Evolutionary conservation across 768 basidiomycete species (phyloP).

Genomic region (Dictyophora rubrovolvata): DNA sequence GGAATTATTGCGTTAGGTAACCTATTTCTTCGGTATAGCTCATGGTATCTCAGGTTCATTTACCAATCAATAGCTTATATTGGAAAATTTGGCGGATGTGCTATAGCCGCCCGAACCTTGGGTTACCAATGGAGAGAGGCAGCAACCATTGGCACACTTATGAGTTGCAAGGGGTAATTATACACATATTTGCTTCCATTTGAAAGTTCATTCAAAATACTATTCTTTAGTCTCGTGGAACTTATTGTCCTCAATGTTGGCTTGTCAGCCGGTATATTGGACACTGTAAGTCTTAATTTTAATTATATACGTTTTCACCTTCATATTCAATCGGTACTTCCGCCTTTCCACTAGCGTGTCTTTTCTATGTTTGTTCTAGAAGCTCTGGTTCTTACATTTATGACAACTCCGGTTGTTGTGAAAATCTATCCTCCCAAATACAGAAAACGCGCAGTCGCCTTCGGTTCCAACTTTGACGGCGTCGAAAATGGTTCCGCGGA

Average conservation of each 20-base stretch:
- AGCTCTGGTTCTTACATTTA: constrained; percentile 71
- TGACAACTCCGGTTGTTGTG: constrained; percentile 71
- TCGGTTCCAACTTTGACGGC: constrained; percentile 38
- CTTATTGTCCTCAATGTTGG: constrained; percentile 96
- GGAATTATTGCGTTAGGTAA: constrained; percentile 45
- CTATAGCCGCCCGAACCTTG: constrained; percentile 50
- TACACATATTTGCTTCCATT: background rate
- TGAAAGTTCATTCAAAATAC: too few species aligned
- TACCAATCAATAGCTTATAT: constrained; percentile 53
- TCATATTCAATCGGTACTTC: background rate
- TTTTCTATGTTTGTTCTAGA: constrained; percentile 96
- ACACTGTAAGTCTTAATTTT: constrained; percentile 31
- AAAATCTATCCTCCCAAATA: constrained; percentile 55
- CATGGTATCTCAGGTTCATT: background rate
- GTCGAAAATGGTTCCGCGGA: constrained; percentile 30
- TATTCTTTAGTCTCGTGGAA: constrained; percentile 61
- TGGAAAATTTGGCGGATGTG: constrained; percentile 87
- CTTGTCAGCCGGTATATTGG: constrained; percentile 67
- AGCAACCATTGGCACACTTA: constrained; percentile 77
- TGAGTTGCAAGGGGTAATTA: constrained; percentile 88
- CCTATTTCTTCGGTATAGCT: background rate
- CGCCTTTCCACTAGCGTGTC: constrained; percentile 39
- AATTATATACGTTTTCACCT: background rate
- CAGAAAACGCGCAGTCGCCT: constrained; percentile 38
- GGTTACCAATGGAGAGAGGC: constrained; percentile 78